Evolutionary conservation across 208 protist species (phyloP), one percentile per base, ranked within the genome.

Genomic region (Zelonia costaricensis): DNA sequence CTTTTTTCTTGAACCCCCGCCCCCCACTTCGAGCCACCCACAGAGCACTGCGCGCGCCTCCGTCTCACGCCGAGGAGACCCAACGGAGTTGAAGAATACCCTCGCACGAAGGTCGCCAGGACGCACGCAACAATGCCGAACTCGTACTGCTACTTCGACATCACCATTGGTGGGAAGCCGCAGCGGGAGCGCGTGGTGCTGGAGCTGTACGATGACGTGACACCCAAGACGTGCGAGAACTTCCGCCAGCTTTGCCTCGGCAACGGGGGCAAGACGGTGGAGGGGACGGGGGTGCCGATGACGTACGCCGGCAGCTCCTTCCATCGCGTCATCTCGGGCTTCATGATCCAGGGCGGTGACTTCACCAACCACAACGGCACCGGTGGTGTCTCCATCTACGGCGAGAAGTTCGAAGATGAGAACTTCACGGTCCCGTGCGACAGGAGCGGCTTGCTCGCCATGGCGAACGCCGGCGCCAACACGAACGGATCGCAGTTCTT

Each of bases 291-390:
- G 35, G 82, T 84, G 25, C 74, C 79, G 31, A 95, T 98, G 83
- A 84, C 83, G 28, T 99, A 98, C 80, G 92, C 96, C 46, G 84
- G 83, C 36, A 86, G 71, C 57, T 82, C 64, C 18, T 98, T 99
- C 73, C 97, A 99, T 69, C 85, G 97, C 42, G 86, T 99, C 53
- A 98, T 99, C 47, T 16, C 60, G 0, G 83, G 83, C 25, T 99
- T 99, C 65, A 98, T 99, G 93, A 93, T 95, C 31, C 97, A 99
- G 63, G 93, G 94, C 3, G 97, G 97, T 13, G 97, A 99, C 82
- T 98, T 98, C 63, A 98, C 93, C 4, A 87, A 88, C 10, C 80
- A 86, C 58, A 88, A 98, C 75, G 97, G 97, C 42, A 98, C 87
- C 59, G 97, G 97, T 31, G 94, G 95, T 38, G 77, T 89, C 9